Evolutionary conservation across 306 rosid genomes (phyloP).

Genomic region (Oxytropis ochrocephala): DNA sequence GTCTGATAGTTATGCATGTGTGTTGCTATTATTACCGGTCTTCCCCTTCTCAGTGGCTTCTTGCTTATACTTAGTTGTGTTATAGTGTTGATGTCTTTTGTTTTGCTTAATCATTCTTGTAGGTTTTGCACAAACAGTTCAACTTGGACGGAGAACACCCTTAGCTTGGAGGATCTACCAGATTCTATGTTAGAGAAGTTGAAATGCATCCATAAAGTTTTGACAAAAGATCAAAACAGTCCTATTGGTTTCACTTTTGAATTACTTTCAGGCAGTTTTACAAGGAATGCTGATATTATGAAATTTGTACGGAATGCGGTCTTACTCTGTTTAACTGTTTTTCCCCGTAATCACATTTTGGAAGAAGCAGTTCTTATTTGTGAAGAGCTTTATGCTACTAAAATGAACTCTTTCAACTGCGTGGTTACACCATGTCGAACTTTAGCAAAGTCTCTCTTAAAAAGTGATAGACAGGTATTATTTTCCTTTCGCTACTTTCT

Average conservation of each 20-base stretch:
- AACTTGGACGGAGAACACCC: constrained; percentile 55
- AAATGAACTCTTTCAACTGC: constrained; percentile 44
- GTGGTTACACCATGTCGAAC: constrained; percentile 74
- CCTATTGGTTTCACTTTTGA: constrained; percentile 49
- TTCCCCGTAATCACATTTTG: constrained; percentile 71
- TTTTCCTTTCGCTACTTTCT: constrained; percentile 1
- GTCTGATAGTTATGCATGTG: background rate
- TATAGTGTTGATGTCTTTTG: constrained; percentile 9
- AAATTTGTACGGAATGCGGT: constrained; percentile 67
- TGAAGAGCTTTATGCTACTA: constrained; percentile 64
- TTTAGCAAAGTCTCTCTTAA: constrained; percentile 75
- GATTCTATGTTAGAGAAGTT: constrained; percentile 48
- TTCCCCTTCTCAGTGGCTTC: background rate
- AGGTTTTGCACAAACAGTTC: constrained; percentile 75
- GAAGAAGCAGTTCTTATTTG: constrained; percentile 84
- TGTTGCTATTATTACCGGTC: background rate
- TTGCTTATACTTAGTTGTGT: background rate
- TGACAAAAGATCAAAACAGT: constrained; percentile 36
- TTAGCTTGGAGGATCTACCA: constrained; percentile 69
- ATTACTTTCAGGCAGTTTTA: constrained; percentile 42
- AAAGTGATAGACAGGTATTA: constrained; percentile 81
- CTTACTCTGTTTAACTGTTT: constrained; percentile 67
- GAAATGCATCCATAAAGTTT: constrained; percentile 44
- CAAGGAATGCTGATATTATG: constrained; percentile 55
- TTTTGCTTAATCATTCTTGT: constrained; percentile 19